phyloP scores from a whole-genome alignment of 2,329 filamentous ascomycete genomes.

The Clathrospora elynae region DNA sequence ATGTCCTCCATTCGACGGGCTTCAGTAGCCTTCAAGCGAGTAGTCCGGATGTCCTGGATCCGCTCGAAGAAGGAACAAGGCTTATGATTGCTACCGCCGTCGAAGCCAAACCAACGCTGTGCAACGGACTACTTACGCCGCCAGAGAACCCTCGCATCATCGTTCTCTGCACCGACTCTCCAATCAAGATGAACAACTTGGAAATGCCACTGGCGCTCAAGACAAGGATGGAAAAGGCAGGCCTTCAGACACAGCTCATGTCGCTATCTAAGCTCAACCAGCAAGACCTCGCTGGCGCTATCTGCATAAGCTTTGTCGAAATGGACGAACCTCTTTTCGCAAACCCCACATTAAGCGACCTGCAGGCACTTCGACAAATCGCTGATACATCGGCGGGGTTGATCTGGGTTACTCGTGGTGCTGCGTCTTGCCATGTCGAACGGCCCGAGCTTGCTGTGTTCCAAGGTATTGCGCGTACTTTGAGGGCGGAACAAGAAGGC shows the following conservation, averaged over 20 bases:
- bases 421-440: slow-evolving; percentile 13
- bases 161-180: slow-evolving; percentile 13
- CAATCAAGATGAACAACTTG: slow-evolving; percentile 11
- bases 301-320: slow-evolving; percentile 22
- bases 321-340: slow-evolving; percentile 16
- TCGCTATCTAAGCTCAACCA: slow-evolving; percentile 10
- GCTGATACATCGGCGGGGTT: slow-evolving; percentile 16
- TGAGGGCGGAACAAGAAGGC: slow-evolving; percentile 21
- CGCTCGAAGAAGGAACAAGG: slow-evolving; percentile 20
- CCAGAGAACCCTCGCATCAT: slow-evolving; percentile 12
- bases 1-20: slow-evolving; percentile 37
- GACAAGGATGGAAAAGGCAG: slow-evolving; percentile 6
- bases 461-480: slow-evolving; percentile 17
- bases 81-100: slow-evolving; percentile 20
- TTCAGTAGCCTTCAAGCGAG: slow-evolving; percentile 33
- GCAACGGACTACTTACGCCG: slow-evolving; percentile 9
- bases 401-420: slow-evolving; percentile 29
- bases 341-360: slow-evolving; percentile 2
- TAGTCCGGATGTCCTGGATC: slow-evolving; percentile 16
- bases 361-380: slow-evolving; percentile 14
- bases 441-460: slow-evolving; percentile 19
- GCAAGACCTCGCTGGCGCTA: slow-evolving; percentile 4
- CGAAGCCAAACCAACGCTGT: slow-evolving; percentile 8
- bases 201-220: slow-evolving; percentile 15
- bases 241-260: slow-evolving; percentile 10